Evolutionary conservation across 805 yeast species (phyloP).

Genomic region (Pichia nakasei): DNA sequence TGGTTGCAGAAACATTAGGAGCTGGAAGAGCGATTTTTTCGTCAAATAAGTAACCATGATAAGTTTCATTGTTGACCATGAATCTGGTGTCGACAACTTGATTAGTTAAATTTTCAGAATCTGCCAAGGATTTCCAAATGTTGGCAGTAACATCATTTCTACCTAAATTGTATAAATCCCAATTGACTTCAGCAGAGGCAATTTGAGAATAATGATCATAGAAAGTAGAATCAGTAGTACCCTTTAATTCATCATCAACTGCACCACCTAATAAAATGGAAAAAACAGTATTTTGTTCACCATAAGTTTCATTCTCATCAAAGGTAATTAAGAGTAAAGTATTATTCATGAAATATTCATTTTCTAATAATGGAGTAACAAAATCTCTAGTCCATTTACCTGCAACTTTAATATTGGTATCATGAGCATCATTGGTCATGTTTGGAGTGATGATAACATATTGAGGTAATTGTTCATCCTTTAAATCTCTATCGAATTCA

Average conservation of each 20-base stretch:
- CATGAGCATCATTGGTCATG: slow-evolving; percentile 47
- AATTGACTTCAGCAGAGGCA: slow-evolving; percentile 43
- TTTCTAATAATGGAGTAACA: slow-evolving; percentile 35
- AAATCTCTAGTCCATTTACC: slow-evolving; percentile 38
- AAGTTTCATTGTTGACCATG: slow-evolving; percentile 27
- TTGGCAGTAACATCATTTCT: slow-evolving; percentile 44
- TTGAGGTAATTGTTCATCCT: slow-evolving; percentile 37
- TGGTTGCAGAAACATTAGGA: slow-evolving; percentile 29
- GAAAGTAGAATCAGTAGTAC: slow-evolving; percentile 38
- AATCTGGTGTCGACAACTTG: slow-evolving; percentile 27
- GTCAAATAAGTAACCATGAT: slow-evolving; percentile 27
- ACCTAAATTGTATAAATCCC: slow-evolving; percentile 41
- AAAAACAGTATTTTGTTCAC: slow-evolving; percentile 36
- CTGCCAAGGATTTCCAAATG: slow-evolving; percentile 36
- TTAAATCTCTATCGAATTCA: slow-evolving; percentile 33
- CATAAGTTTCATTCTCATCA: slow-evolving; percentile 39
- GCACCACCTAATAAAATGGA: slow-evolving; percentile 41
- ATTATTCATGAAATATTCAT: slow-evolving; percentile 38
- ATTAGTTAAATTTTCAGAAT: slow-evolving; percentile 25
- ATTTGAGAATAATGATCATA: slow-evolving; percentile 45
- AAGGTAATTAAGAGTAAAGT: slow-evolving; percentile 40
- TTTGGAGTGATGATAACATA: slow-evolving; percentile 47
- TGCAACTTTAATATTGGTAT: slow-evolving; percentile 36
- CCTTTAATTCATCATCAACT: slow-evolving; percentile 32
- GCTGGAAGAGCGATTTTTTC: slow-evolving; percentile 25